Evolutionary conservation across 1,284 basidiomycete species (phyloP), one percentile per base, ranked within the genome.

Genomic region (Puccinia sorghi): DNA sequence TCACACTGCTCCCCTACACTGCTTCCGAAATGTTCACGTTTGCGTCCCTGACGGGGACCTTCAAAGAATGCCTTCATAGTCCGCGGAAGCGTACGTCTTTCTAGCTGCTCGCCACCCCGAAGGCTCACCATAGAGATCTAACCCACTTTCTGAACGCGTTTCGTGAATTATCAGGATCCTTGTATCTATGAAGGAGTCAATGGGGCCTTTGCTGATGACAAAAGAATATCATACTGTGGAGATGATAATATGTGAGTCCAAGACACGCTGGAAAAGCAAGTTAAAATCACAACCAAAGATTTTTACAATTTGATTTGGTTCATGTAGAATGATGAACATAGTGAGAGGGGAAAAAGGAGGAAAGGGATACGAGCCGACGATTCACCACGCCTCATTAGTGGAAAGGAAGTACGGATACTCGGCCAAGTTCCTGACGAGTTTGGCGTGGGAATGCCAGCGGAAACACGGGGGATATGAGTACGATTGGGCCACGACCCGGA

Each of bases 361-460:
- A 17, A 59, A 43, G 25, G 70, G 70, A 56, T 64, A 66, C 52
- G 59, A 79, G 32, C 37, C 52, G 2, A 79, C 77, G 15, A 79
- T 79, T 15, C 67, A 79, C 48, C 69, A 79, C 22, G 70, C 77
- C 8, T 66, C 56, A 64, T 48, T 72, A 20, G 59, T 66, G 5
- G 59, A 72, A 72, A 39, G 59, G 1, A 79, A 79, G 52, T 79
- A 79, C 17, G 43, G 43, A 37, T 79, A 79, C 41, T 63, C 67
- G 2, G 17, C 77, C 2, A 27, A 79, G 61, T 79, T 72, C 48
- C 22, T 79, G 22, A 79, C 77, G 4, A 72, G 67, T 32, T 79
- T 70, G 22, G 77, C 77, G 27, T 79, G 77, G 77, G 37, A 72
- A 57, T 79, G 77, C 48, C 77, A 79, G 46, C 27, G 22, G n/a